Conservation (phyloP, 768 basidiomycete species). For the Tulasnella calospora region DNA sequence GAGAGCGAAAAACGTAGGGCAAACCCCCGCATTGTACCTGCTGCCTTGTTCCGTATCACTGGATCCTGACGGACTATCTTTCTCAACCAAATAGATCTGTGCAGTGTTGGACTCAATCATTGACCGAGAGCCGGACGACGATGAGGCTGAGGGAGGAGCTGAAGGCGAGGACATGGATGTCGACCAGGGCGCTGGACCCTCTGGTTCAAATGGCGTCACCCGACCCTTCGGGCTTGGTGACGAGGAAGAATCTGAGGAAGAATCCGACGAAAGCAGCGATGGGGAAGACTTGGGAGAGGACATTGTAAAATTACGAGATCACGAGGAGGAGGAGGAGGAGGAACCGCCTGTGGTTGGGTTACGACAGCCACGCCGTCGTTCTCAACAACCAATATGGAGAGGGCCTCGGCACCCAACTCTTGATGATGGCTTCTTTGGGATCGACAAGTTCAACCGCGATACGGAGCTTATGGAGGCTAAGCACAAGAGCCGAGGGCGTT, state of each 20-base stretch:
- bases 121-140: constrained; percentile 32
- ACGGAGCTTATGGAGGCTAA: constrained; percentile 71
- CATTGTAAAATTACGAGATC: constrained; percentile 34
- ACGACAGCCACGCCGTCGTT: background rate
- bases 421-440: constrained; percentile 87
- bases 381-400: background rate
- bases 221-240: constrained; percentile 19
- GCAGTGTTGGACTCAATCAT: constrained; percentile 56
- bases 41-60: background rate
- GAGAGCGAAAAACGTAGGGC: constrained; percentile 53
- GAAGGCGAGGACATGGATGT: constrained; percentile 30
- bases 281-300: constrained; percentile 34
- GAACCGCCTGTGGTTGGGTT: background rate
- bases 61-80: background rate
- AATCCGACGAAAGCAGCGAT: constrained; percentile 31
- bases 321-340: constrained; percentile 30
- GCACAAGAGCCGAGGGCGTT: constrained; percentile 54
- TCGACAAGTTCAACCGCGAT: constrained; percentile 81
- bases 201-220: constrained; percentile 2
- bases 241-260: constrained; percentile 37
- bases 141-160: constrained; percentile 29
- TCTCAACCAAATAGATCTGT: constrained; percentile 36
- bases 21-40: background rate
- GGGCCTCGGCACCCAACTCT: constrained; percentile 47
- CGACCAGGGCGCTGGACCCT: background rate